Evolutionary conservation across 2,329 filamentous ascomycete species (phyloP).

Genomic region (Fusarium irregulare): DNA sequence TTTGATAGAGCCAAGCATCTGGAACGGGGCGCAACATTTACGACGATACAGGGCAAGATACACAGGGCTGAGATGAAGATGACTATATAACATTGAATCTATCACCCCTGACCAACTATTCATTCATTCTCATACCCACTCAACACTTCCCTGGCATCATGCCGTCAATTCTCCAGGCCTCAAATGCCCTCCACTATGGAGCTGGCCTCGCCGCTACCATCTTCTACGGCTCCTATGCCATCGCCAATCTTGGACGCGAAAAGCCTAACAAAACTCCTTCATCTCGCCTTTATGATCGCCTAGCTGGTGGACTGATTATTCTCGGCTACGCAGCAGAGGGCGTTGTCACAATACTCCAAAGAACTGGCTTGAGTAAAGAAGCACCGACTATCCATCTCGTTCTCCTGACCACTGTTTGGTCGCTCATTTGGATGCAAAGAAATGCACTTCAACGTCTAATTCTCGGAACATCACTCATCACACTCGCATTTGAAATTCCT

Average conservation of each 20-base stretch:
- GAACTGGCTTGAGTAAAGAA: neutral
- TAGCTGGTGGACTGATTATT: neutral
- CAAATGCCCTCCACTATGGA: conserved; percentile 28
- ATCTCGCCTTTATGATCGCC: neutral
- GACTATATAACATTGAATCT: conserved; percentile 7
- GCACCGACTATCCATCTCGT: conserved; percentile 11
- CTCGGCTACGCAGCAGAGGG: conserved; percentile 12
- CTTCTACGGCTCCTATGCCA: neutral
- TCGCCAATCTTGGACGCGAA: neutral
- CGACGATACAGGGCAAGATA: conserved; percentile 1
- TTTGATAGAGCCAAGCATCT: neutral
- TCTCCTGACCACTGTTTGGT: conserved; percentile 1
- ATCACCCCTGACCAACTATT: neutral
- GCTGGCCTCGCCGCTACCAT: neutral
- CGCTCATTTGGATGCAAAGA: neutral
- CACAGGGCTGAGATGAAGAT: conserved; percentile 1
- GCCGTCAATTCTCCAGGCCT: conserved; percentile 12
- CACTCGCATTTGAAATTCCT: conserved; percentile 21
- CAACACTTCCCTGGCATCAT: neutral
- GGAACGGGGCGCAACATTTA: neutral
- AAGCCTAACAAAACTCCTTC: neutral
- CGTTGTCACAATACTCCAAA: neutral
- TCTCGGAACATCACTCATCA: conserved; percentile 9
- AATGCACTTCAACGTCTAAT: neutral
- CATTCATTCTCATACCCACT: neutral